These are phyloP conservation scores for Pseudophaeomoniella oleicola DNA, from an alignment of 2,329 filamentous ascomycete species.

Conservation along the genomic window DNA sequence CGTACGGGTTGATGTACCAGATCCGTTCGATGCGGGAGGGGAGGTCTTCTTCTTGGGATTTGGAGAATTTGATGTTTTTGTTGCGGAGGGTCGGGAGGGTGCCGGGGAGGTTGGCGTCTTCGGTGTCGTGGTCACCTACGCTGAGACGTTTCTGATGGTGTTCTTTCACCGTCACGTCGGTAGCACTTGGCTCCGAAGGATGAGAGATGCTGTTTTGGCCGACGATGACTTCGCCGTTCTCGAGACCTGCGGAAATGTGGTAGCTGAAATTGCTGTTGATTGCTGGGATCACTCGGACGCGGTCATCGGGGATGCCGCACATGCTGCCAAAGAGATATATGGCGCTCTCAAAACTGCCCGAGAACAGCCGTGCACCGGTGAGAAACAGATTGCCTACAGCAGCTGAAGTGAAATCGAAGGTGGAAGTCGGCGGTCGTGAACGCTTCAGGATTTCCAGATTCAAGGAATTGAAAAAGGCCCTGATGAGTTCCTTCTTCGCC, in stretches of 20 bases:
- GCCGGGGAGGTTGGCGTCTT: constrained; percentile 36
- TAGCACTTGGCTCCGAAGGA: constrained; percentile 51
- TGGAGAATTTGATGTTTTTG: constrained; percentile 71
- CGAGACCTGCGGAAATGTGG: constrained; percentile 75
- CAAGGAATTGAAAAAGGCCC: constrained; percentile 60
- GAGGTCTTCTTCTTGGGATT: constrained; percentile 65
- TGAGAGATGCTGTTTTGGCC: constrained; percentile 91
- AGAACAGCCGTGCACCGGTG: constrained; percentile 76
- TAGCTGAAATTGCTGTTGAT: constrained; percentile 93
- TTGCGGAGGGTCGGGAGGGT: constrained; percentile 66
- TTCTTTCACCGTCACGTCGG: constrained; percentile 1
- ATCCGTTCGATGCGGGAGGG: constrained; percentile 63
- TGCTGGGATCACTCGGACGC: constrained; percentile 68
- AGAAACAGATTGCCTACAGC: constrained; percentile 69
- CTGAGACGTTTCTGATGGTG: constrained; percentile 20
- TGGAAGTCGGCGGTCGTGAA: constrained; percentile 50
- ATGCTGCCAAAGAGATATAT: constrained; percentile 83
- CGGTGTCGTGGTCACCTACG: constrained; percentile 18
- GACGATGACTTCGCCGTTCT: constrained; percentile 63
- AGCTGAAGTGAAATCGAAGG: constrained; percentile 64
- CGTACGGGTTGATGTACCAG: constrained; percentile 98
- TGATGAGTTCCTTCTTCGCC: constrained; percentile 61
- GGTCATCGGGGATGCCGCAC: constrained; percentile 59
- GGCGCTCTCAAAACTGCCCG: constrained; percentile 79
- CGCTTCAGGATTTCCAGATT: constrained; percentile 69